phyloP scores from a whole-genome alignment of 1,284 basidiomycete species.

The Singerocomus inundabilis region DNA sequence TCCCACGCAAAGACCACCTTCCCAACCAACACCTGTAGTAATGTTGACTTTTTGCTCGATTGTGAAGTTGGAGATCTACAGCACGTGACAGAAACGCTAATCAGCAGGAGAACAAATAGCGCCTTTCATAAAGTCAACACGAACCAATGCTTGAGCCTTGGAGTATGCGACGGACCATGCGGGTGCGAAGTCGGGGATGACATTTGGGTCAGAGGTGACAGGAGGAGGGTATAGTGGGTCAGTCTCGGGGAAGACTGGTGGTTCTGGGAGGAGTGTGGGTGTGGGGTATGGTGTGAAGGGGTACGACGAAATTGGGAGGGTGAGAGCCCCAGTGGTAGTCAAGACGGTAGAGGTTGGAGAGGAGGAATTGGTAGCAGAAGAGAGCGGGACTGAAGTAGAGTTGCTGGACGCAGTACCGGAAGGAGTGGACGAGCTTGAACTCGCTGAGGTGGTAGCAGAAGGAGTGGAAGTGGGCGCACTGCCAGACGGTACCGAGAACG shows the following conservation, averaged over 20 bases:
- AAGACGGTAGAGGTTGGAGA: slow-evolving; percentile 3
- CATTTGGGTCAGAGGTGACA: slow-evolving; percentile 24
- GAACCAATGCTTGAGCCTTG: slow-evolving; percentile 37
- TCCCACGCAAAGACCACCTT: slow-evolving; percentile 41
- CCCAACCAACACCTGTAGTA: slow-evolving; percentile 41
- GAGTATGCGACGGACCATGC: slow-evolving; percentile 42
- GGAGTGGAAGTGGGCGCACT: background rate
- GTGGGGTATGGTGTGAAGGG: slow-evolving; percentile 31
- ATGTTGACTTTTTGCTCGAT: slow-evolving; percentile 44
- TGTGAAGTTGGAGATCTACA: slow-evolving; percentile 35
- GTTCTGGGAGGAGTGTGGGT: slow-evolving; percentile 28
- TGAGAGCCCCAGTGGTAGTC: slow-evolving; percentile 23
- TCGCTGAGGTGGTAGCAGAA: slow-evolving; percentile 2
- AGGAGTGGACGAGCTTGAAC: background rate
- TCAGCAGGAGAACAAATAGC: background rate
- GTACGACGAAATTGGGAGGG: slow-evolving; percentile 28
- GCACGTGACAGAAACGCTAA: background rate
- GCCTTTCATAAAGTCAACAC: slow-evolving; percentile 6
- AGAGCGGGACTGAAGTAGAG: background rate
- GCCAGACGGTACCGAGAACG: slow-evolving; percentile 2
- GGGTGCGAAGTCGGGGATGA: slow-evolving; percentile 44
- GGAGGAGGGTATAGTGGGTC: slow-evolving; percentile 32
- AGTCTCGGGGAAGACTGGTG: slow-evolving; percentile 30
- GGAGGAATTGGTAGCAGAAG: slow-evolving; percentile 7
- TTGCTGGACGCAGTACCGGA: too few species aligned